Evolutionary conservation across 371 early-diverging fungal genomes (phyloP), one percentile per base, ranked within the genome.

Genomic region (Capniomyces stellatus): DNA sequence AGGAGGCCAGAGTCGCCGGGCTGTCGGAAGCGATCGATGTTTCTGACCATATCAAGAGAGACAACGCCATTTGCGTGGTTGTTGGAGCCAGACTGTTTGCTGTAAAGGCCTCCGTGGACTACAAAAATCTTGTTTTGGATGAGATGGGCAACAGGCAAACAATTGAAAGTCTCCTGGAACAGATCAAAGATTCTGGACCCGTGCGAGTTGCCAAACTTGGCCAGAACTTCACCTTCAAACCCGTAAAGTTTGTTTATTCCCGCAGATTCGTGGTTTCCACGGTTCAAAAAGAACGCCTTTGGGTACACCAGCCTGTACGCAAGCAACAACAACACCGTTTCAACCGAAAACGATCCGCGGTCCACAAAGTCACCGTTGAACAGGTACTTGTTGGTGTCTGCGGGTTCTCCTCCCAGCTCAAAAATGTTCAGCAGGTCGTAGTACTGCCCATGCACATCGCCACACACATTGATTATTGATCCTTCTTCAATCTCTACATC

Each of bases 291-390:
- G 59, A 99, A 70, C 8, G 75, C 69, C 21, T 81, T 66, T 12
- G 98, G 98, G 62, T 92, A 92, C 46, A 92, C 73, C 63, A 83
- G 75, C 67, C 92, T 92, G 75, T 79, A 90, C 4, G 90, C 79
- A 54, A 96, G 81, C 43, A 99, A 75, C n/a, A 93, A 81, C 54
- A 94, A 58, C 53, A 97, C 86, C 52, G 90, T 88, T 65, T 98
- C 98, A 6, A 94, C 75, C 6, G 92, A 92, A 72, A 93, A 90
- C 42, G 85, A 85, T 29, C 98, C 98, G 53, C 98, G 85, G 64
- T 98, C 97, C 24, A 95, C 97, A 75, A 95, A 98, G 58, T 96
- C 97, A 52, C 98, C 98, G 70, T 95, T 97, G 71, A 94, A 93
- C 56, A 92, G 70, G 58, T 87, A 92, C 54, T 81, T 75, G 60